A percentile compares a stretch with the other conserved stretches of the same genome.
phyloP scores from a whole-genome alignment of 2,329 filamentous ascomycete genomes.

The Diplocarpon rosae region DNA sequence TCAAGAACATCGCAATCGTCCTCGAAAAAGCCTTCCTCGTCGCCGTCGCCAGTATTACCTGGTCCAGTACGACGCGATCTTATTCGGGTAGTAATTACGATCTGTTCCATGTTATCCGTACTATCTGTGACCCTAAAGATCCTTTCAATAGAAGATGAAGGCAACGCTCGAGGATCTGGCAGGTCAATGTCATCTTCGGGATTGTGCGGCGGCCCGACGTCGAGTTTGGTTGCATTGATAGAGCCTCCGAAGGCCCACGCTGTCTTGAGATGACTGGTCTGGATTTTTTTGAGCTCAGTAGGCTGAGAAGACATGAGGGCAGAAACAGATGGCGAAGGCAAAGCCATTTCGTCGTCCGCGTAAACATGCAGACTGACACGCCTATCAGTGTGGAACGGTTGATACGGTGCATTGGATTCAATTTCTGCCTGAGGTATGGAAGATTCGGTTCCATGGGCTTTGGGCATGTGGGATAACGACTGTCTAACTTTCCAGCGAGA shows the following conservation, averaged over 20 bases:
- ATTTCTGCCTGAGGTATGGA: slow-evolving; percentile 73
- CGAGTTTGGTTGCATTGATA: slow-evolving; percentile 39
- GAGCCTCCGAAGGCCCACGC: slow-evolving; percentile 51
- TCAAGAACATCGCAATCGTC: slow-evolving; percentile 87
- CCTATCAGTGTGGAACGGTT: slow-evolving; percentile 88
- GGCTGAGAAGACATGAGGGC: slow-evolving; percentile 15
- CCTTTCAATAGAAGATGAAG: slow-evolving; percentile 53
- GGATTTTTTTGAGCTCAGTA: slow-evolving; percentile 4
- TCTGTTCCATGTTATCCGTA: slow-evolving; percentile 51
- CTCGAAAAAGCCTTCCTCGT: slow-evolving; percentile 75
- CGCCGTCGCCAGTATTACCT: slow-evolving; percentile 37
- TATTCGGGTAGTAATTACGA: slow-evolving; percentile 71
- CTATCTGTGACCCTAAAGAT: slow-evolving; percentile 43
- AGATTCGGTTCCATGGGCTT: slow-evolving; percentile 38
- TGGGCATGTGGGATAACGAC: slow-evolving; percentile 29
- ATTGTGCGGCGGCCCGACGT: slow-evolving; percentile 37
- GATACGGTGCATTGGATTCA: slow-evolving; percentile 89
- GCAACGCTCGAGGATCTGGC: slow-evolving; percentile 46
- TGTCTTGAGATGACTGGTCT: slow-evolving; percentile 6
- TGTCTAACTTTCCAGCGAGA: slow-evolving; percentile 30
- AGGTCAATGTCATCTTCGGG: slow-evolving; percentile 41
- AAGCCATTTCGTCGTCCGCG: slow-evolving; percentile 15
- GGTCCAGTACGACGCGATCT: slow-evolving; percentile 40
- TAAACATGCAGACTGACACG: slow-evolving; percentile 71
- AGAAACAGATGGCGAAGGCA: slow-evolving; percentile 18